phyloP scores from a whole-genome alignment of 2,329 filamentous ascomycete species.

The Stachybotrys elegans region DNA sequence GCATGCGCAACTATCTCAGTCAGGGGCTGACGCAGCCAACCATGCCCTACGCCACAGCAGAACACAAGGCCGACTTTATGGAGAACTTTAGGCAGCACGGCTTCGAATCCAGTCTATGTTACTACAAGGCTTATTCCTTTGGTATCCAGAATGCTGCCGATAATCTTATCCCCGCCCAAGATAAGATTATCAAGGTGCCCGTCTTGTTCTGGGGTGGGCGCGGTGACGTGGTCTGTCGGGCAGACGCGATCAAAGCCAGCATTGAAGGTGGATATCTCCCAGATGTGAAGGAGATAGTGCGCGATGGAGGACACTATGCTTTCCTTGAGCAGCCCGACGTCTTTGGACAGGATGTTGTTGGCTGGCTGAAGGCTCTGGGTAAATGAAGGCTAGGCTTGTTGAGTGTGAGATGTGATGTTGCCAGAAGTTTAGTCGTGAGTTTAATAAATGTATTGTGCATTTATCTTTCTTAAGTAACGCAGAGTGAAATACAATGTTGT shows the following conservation, averaged over 20 bases:
- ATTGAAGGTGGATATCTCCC: slow-evolving; percentile 18
- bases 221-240: slow-evolving; percentile 19
- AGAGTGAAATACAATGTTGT: too few relatives aligned
- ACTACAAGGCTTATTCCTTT: slow-evolving; percentile 16
- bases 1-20: slow-evolving; percentile 21
- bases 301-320: slow-evolving; percentile 24
- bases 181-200: slow-evolving; percentile 17
- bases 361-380: slow-evolving; percentile 14
- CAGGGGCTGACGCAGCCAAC: slow-evolving; percentile 15
- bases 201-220: slow-evolving; percentile 19
- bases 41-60: slow-evolving; percentile 18
- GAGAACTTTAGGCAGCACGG: slow-evolving; percentile 14
- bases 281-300: slow-evolving; percentile 14
- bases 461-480: too few relatives aligned
- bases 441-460: too few relatives aligned
- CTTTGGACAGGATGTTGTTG: slow-evolving; percentile 16
- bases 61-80: slow-evolving; percentile 18
- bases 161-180: slow-evolving; percentile 9
- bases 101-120: slow-evolving; percentile 21
- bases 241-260: slow-evolving; percentile 11
- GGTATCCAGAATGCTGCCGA: slow-evolving; percentile 17
- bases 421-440: too few relatives aligned
- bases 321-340: slow-evolving; percentile 21
- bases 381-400: too few relatives aligned
- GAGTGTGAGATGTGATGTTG: too few relatives aligned